A percentile compares a stretch with the other conserved stretches of the same genome.
Conservation (phyloP, 108 stramenopile species). For the Nitzschia palea region DNA sequence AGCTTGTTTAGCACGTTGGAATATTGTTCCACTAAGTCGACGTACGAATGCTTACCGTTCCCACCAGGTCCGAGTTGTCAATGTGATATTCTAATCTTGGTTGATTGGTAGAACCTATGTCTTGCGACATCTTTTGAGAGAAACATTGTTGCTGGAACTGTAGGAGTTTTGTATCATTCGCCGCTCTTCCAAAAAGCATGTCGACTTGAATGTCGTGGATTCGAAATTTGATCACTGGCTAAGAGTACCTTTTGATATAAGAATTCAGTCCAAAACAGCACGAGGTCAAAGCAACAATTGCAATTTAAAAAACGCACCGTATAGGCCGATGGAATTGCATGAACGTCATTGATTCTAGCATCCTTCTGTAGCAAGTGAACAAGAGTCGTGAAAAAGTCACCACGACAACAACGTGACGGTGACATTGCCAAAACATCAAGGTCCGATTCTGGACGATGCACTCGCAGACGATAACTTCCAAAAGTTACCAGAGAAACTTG, state of each 20-base stretch:
- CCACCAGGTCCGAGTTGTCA: constrained; percentile 47
- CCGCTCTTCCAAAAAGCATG: constrained; percentile 64
- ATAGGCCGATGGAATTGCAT: constrained; percentile 61
- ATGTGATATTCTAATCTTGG: constrained; percentile 25
- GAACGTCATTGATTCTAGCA: constrained; percentile 22
- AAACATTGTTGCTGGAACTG: constrained; percentile 23
- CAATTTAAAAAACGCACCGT: constrained; percentile 7
- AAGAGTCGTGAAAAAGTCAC: constrained; percentile 64
- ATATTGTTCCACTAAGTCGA: too few relatives aligned
- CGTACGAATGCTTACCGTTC: constrained; percentile 33
- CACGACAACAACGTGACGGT: constrained; percentile 44
- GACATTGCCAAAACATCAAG: constrained; percentile 67
- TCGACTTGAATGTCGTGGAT: constrained; percentile 67
- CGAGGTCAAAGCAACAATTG: background rate
- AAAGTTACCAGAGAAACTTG: constrained; percentile 43
- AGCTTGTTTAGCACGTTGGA: too few relatives aligned
- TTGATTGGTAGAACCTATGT: background rate
- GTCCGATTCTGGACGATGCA: constrained; percentile 68
- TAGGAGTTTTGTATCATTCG: constrained; percentile 8
- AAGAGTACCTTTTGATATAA: too few relatives aligned
- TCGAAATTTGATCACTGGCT: constrained; percentile 78
- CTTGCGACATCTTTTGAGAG: background rate
- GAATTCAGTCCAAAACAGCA: too few relatives aligned
- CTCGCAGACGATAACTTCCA: constrained; percentile 75
- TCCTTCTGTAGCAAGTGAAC: constrained; percentile 46